These are phyloP conservation scores for Epicoccum nigrum DNA, from an alignment of 2,329 filamentous ascomycete genomes.

Conservation along the genomic window DNA sequence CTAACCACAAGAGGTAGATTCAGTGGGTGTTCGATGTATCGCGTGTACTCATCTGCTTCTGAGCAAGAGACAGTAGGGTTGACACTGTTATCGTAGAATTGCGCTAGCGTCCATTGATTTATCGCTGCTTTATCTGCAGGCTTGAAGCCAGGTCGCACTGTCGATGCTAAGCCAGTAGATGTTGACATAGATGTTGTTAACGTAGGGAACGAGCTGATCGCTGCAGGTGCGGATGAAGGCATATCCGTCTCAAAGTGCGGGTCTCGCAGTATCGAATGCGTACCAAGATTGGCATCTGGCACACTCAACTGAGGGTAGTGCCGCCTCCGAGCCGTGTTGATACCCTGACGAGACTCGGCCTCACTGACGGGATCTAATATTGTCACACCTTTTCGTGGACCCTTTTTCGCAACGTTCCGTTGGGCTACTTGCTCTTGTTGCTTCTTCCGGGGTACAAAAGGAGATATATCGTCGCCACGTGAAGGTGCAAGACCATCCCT, in stretches of 20 bases:
- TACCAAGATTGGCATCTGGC: conserved; percentile 44
- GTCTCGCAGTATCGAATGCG: conserved; percentile 52
- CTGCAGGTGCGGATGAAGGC: conserved; percentile 25
- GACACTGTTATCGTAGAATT: conserved; percentile 83
- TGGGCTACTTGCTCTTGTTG: conserved; percentile 61
- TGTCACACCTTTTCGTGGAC: conserved; percentile 69
- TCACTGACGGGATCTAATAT: conserved; percentile 67
- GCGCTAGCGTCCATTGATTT: conserved; percentile 86
- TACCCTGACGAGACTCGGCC: conserved; percentile 30
- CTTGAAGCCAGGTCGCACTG: conserved; percentile 42
- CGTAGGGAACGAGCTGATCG: conserved; percentile 27
- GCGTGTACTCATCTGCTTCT: conserved; percentile 84
- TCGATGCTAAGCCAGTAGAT: conserved; percentile 36
- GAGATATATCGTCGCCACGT: conserved; percentile 81
- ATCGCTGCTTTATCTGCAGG: conserved; percentile 79
- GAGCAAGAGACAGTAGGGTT: conserved; percentile 78
- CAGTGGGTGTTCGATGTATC: conserved; percentile 87
- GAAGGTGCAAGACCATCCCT: conserved; percentile 75
- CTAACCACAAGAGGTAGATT: conserved; percentile 83
- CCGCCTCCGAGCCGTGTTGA: conserved; percentile 26
- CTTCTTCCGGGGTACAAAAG: conserved; percentile 75
- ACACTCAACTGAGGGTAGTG: conserved; percentile 31
- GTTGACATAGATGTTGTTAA: conserved; percentile 37
- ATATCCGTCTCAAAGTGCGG: conserved; percentile 45
- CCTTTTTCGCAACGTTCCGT: conserved; percentile 68